Evolutionary conservation across 2,329 filamentous ascomycete genomes (phyloP).

Genomic region (Hypoxylon sp.): DNA sequence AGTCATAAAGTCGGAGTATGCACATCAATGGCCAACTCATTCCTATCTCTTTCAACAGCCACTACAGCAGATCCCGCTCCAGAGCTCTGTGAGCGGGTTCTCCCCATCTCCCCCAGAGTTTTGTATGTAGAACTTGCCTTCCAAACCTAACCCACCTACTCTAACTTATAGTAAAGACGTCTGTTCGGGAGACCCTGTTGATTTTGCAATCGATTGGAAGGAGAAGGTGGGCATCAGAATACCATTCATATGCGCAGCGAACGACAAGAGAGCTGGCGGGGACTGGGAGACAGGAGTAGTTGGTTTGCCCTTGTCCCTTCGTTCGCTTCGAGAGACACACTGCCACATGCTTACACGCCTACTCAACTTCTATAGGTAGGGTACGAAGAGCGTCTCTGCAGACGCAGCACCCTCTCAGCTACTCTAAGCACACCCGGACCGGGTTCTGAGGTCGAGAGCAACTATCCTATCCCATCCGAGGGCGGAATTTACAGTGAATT

Average conservation of each 20-base stretch:
- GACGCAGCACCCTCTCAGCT: constrained; percentile 80
- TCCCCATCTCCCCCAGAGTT: constrained; percentile 62
- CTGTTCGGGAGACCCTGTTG: constrained; percentile 71
- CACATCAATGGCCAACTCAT: constrained; percentile 67
- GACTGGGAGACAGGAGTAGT: constrained; percentile 78
- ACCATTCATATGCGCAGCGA: constrained; percentile 80
- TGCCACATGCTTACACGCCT: constrained; percentile 17
- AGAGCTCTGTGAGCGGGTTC: constrained; percentile 55
- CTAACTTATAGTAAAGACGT: constrained; percentile 59
- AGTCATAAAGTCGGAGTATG: constrained; percentile 71
- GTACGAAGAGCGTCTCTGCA: constrained; percentile 80
- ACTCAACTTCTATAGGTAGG: constrained; percentile 57
- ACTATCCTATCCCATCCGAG: constrained; percentile 80
- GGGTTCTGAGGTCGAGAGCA: constrained; percentile 60
- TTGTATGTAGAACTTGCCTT: constrained; percentile 52
- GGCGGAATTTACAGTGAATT: constrained; percentile 79
- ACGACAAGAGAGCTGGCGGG: constrained; percentile 83
- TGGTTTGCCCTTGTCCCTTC: constrained; percentile 51
- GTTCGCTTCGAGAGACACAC: constrained; percentile 51
- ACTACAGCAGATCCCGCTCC: constrained; percentile 62
- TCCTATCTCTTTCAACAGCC: constrained; percentile 72
- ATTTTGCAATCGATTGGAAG: constrained; percentile 73
- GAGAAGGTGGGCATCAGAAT: constrained; percentile 62
- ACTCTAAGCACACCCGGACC: constrained; percentile 74
- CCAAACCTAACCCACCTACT: constrained; percentile 1